phyloP scores from a whole-genome alignment of 257 asterid genomes.

The Pogostemon cablin region DNA sequence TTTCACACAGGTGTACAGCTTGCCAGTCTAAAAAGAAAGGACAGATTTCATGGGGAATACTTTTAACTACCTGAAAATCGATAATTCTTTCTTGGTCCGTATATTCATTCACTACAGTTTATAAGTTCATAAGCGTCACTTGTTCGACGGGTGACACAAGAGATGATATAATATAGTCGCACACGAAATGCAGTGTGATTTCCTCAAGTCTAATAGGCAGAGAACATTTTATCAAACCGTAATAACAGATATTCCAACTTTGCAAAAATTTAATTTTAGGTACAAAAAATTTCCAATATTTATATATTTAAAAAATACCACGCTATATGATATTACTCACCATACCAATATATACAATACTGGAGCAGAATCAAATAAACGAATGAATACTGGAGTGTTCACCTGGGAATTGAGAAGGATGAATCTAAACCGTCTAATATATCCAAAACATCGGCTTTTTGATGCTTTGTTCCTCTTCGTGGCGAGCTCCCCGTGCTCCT shows the following conservation, averaged over 20 bases:
- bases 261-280: constrained; percentile 7
- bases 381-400: constrained; percentile 30
- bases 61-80: too few relatives aligned
- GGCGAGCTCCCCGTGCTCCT: constrained; percentile 85
- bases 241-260: constrained; percentile 16
- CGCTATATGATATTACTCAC: constrained; percentile 31
- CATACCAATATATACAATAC: constrained; percentile 40
- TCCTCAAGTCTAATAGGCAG: not conserved
- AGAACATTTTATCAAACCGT: not conserved
- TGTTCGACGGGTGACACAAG: too few relatives aligned
- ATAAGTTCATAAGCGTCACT: too few relatives aligned
- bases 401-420: constrained; percentile 44
- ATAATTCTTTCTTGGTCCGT: too few relatives aligned
- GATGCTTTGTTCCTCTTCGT: constrained; percentile 41
- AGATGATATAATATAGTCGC: too few relatives aligned
- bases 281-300: constrained; percentile 32
- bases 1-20: too few relatives aligned
- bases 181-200: not conserved
- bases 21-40: too few relatives aligned
- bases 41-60: too few relatives aligned
- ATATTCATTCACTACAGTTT: too few relatives aligned
- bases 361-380: constrained; percentile 38
- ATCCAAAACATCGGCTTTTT: constrained; percentile 64
- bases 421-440: constrained; percentile 78
- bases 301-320: constrained; percentile 24